Evolutionary conservation across 2,329 filamentous ascomycete genomes (phyloP), one percentile per base, ranked within the genome.

Genomic region (Penicillium sumatraense): DNA sequence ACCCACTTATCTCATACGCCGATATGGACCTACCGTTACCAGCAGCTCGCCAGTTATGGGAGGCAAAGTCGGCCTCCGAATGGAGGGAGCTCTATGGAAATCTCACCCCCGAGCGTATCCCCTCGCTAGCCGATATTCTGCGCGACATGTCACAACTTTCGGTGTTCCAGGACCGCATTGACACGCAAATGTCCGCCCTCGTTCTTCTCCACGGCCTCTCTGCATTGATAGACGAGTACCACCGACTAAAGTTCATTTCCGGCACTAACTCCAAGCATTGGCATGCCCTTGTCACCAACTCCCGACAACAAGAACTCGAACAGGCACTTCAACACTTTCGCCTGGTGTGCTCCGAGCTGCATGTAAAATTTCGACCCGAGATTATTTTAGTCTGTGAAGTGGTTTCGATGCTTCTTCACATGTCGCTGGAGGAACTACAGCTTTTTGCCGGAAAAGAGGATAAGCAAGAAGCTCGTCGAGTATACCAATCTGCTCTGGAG

Each of bases 21-120:
- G 89, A 91, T 63, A 74, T 91, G 46, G 83, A 83, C 3, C 73
- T 90, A 2, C 86, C 87, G 1, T 71, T 91, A 0, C 88, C 89
- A 0, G 83, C 83, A 56, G 76, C 83, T 0, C 79, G 81, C 51
- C 78, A 82, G 11, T 69, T 91, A 2, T 92, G 89, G 89, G 80
- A 84, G 45, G 88, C 89, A 1, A 80, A 81, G 26, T 81, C 81
- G 0, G 86, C 88, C 2, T 66, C 75, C 16, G 82, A 86, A 57
- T 91, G 89, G 88, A 89, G 88, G 67, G 69, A 75, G 7, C 74
- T 81, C 1, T 89, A 85, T 59, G 71, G 89, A 21, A 65, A 74
- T 6, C 68, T 68, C 16, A 52, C 53, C 3, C 49, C 21, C 61
- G 70, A 53, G 73, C 76, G 66, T 72, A 58, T 81, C 1, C 65